These are phyloP conservation scores for Calocera viscosa DNA, from an alignment of 768 basidiomycete genomes.

Conservation along the genomic window DNA sequence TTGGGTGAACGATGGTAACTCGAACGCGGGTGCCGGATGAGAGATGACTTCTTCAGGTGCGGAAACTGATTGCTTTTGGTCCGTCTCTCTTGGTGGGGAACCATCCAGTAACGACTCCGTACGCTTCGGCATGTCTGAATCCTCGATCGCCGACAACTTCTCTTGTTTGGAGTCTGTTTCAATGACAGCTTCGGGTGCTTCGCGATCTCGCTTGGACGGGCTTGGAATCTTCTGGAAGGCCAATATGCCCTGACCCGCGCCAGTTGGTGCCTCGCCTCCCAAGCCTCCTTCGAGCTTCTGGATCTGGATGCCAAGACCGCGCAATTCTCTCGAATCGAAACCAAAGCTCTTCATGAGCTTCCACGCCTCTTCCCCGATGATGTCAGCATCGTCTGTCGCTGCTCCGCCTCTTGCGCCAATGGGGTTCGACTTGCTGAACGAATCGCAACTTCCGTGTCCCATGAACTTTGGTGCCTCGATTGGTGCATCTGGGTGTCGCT, in stretches of 20 bases:
- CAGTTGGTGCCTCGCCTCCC: constrained; percentile 20
- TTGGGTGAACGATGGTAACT: constrained; percentile 60
- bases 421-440: constrained; percentile 60
- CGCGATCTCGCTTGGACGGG: constrained; percentile 10
- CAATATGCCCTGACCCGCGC: constrained; percentile 46
- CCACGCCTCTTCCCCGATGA: constrained; percentile 69
- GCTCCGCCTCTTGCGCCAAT: constrained; percentile 47
- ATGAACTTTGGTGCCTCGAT: constrained; percentile 90
- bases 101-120: background rate
- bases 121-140: background rate
- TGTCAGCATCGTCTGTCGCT: constrained; percentile 57
- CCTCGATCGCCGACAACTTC: background rate
- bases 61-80: background rate
- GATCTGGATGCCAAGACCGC: constrained; percentile 84
- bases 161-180: background rate
- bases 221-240: constrained; percentile 37
- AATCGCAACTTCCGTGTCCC: constrained; percentile 77
- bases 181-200: background rate
- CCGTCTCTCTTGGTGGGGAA: background rate
- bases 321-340: constrained; percentile 74
- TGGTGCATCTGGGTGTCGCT: constrained; percentile 72
- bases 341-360: constrained; percentile 55
- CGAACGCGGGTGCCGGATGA: background rate
- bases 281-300: constrained; percentile 62
- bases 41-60: background rate